Conservation (phyloP, 345 rosid genomes). For the Cochlearia excelsa region DNA sequence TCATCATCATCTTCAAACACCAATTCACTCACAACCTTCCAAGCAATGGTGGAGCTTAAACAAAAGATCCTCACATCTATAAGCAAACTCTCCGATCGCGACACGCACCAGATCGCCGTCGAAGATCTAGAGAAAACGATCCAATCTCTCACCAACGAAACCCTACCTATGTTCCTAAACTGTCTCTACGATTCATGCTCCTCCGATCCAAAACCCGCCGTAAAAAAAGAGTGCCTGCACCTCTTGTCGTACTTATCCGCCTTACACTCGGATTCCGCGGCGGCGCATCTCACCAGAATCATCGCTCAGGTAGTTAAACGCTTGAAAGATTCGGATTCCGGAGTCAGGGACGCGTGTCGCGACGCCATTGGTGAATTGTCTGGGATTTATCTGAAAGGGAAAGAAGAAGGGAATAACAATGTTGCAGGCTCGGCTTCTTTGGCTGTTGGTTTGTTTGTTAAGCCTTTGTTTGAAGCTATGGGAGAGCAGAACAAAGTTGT, state of each 20-base stretch:
- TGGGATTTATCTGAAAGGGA: conserved; percentile 59
- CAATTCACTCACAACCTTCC: conserved; percentile 69
- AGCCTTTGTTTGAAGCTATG: conserved; percentile 94
- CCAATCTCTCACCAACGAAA: conserved; percentile 63
- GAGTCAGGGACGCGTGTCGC: conserved; percentile 88
- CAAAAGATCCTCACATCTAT: conserved; percentile 83
- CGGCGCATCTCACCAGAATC: conserved; percentile 69
- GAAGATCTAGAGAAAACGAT: conserved; percentile 81
- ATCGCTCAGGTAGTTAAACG: conserved; percentile 68
- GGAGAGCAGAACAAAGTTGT: conserved; percentile 91
- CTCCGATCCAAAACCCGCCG: conserved; percentile 81
- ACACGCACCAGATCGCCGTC: conserved; percentile 89
- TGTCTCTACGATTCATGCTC: conserved; percentile 84
- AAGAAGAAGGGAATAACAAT: conserved; percentile 36
- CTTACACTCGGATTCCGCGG: conserved; percentile 58
- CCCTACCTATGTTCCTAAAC: conserved; percentile 84
- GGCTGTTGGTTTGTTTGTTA: conserved; percentile 69
- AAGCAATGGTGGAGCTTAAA: conserved; percentile 93
- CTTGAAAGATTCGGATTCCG: conserved; percentile 82
- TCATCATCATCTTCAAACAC: conserved; percentile 43
- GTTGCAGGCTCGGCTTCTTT: conserved; percentile 38
- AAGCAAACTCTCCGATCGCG: conserved; percentile 90
- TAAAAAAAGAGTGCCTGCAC: conserved; percentile 78
- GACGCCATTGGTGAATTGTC: conserved; percentile 81
- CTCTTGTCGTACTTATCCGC: conserved; percentile 61